phyloP scores from a whole-genome alignment of 1,284 basidiomycete genomes.

The Chondrostereum purpureum region DNA sequence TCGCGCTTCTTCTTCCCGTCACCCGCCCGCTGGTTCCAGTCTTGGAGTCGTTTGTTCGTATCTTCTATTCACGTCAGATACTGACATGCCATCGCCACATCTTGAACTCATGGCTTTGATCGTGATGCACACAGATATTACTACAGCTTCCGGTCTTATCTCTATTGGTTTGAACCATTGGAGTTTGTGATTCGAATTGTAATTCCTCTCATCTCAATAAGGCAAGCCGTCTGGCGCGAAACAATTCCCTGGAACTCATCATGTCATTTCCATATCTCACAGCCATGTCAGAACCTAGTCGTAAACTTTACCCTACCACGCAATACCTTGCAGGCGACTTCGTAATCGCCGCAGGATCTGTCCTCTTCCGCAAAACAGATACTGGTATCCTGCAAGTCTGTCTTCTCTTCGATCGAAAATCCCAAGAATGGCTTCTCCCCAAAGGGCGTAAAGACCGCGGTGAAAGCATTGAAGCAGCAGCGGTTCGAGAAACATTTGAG shows the following conservation, averaged over 20 bases:
- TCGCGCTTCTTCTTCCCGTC: no score
- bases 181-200: no score
- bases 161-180: no score
- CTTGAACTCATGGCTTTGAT: no score
- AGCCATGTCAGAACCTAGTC: neutral
- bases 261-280: neutral
- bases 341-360: slow-evolving; percentile 24
- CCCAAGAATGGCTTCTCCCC: slow-evolving; percentile 42
- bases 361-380: slow-evolving; percentile 24
- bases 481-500: slow-evolving; percentile 51
- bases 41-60: no score
- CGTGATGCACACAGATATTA: no score
- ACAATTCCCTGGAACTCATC: neutral
- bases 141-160: no score
- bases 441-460: slow-evolving; percentile 55
- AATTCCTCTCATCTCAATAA: no score
- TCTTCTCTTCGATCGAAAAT: slow-evolving; percentile 25
- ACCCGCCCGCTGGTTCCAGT: no score
- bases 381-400: slow-evolving; percentile 18
- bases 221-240: no score
- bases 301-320: slow-evolving; percentile 9
- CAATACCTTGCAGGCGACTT: slow-evolving; percentile 21
- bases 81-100: no score
- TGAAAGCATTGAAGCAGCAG: slow-evolving; percentile 40
- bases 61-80: no score